A percentile compares a stretch with the other conserved stretches of the same genome.
These are phyloP conservation scores for Leptosphaerulina australis DNA, from an alignment of 2,329 filamentous ascomycete genomes.

Conservation along the genomic window DNA sequence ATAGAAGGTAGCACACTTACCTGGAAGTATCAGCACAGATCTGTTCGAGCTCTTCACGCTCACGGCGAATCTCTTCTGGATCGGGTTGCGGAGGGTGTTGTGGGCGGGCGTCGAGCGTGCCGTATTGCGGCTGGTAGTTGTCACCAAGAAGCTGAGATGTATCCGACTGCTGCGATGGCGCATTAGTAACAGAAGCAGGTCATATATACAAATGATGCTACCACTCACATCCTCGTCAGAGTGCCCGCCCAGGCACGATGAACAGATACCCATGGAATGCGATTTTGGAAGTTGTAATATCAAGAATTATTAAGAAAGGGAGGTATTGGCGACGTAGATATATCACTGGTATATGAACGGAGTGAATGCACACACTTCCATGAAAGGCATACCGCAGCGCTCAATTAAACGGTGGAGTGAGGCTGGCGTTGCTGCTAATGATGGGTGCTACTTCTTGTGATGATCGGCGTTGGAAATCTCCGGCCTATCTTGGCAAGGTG, in stretches of 20 bases:
- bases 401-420: slow-evolving; percentile 15
- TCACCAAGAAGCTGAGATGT: slow-evolving; percentile 55
- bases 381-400: slow-evolving; percentile 22
- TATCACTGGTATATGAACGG: slow-evolving; percentile 9
- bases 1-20: slow-evolving; percentile 46
- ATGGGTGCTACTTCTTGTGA: slow-evolving; percentile 14
- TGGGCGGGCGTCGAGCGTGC: slow-evolving; percentile 41
- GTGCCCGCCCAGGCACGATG: slow-evolving; percentile 55
- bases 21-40: slow-evolving; percentile 55
- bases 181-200: slow-evolving; percentile 29
- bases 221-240: slow-evolving; percentile 53
- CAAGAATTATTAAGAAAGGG: slow-evolving; percentile 8
- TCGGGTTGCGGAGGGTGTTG: slow-evolving; percentile 51
- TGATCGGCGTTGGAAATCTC: slow-evolving; percentile 25
- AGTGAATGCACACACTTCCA: slow-evolving; percentile 14
- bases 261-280: slow-evolving; percentile 56
- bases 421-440: slow-evolving; percentile 21
- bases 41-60: slow-evolving; percentile 56
- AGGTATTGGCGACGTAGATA: slow-evolving; percentile 4
- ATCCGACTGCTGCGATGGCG: slow-evolving; percentile 51
- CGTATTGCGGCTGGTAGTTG: slow-evolving; percentile 52
- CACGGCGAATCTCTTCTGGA: slow-evolving; percentile 56
- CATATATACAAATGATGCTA: slow-evolving; percentile 9
- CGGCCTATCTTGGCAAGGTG: slow-evolving; percentile 21
- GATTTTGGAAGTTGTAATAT: slow-evolving; percentile 6